Percentiles rank a stretch among this genome's conserved stretches.
Conservation (phyloP, 768 basidiomycete species). For the Suillus decipiens region DNA sequence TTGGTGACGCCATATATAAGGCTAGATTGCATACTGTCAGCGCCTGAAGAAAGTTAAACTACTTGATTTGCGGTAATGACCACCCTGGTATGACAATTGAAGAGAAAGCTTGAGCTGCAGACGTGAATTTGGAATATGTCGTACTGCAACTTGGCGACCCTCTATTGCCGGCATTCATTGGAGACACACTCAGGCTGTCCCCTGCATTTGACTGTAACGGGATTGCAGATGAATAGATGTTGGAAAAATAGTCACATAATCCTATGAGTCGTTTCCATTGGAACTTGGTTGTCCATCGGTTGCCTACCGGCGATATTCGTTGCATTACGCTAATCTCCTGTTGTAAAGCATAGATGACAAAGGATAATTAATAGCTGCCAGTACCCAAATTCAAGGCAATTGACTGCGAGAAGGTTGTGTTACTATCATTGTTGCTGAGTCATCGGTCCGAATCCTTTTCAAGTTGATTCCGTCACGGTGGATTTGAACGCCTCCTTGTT, state of each 20-base stretch:
- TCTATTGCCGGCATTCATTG: slow-evolving; percentile 26
- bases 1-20: slow-evolving; percentile 25
- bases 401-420: not conserved
- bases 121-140: slow-evolving; percentile 25
- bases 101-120: slow-evolving; percentile 20
- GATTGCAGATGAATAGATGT: slow-evolving; percentile 21
- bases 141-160: slow-evolving; percentile 16
- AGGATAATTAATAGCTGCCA: not conserved
- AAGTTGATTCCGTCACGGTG: slow-evolving; percentile 14
- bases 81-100: slow-evolving; percentile 27
- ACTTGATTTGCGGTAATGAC: slow-evolving; percentile 26
- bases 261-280: slow-evolving; percentile 23
- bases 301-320: slow-evolving; percentile 20
- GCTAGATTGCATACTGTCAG: slow-evolving; percentile 27
- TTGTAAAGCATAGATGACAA: slow-evolving; percentile 11
- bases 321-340: slow-evolving; percentile 14
- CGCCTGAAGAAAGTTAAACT: slow-evolving; percentile 22
- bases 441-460: slow-evolving; percentile 27
- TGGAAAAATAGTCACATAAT: slow-evolving; percentile 28
- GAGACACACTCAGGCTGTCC: not conserved
- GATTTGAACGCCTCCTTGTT: slow-evolving; percentile 14
- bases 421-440: slow-evolving; percentile 19
- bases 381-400: not conserved
- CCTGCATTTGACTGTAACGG: slow-evolving; percentile 38
- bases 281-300: not conserved